phyloP scores from a whole-genome alignment of 23 red algal species.

The Porphyridium purpureum region DNA sequence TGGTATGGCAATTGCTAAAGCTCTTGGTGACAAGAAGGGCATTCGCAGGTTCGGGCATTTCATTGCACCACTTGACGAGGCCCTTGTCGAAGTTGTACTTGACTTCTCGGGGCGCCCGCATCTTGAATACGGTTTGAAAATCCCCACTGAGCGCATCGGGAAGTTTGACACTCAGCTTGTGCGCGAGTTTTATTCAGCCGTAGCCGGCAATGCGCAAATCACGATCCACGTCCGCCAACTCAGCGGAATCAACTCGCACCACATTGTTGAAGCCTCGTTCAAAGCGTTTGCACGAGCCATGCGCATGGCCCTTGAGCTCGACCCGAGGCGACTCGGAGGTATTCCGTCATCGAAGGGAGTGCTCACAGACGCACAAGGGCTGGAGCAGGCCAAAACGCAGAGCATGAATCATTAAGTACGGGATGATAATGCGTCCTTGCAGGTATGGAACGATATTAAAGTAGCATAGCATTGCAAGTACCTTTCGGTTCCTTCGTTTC shows the following conservation, averaged over 20 bases:
- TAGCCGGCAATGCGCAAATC: conserved; percentile 72
- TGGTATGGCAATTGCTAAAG: conserved; percentile 69
- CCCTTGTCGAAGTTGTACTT: conserved; percentile 80
- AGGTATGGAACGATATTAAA: too few relatives aligned
- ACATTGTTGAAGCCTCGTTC: conserved; percentile 97
- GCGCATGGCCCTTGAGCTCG: conserved; percentile 70
- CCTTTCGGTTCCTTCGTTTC: too few relatives aligned
- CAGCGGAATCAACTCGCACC: conserved; percentile 87
- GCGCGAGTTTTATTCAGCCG: conserved; percentile 72
- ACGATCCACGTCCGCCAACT: conserved; percentile 86
- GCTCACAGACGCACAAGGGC: conserved; percentile 34
- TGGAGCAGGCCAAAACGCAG: too few relatives aligned
- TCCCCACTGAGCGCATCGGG: conserved; percentile 79
- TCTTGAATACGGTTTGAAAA: conserved; percentile 35
- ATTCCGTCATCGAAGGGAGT: conserved; percentile 82
- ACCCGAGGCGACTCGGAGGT: conserved; percentile 32
- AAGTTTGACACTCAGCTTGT: conserved; percentile 96
- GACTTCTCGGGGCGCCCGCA: conserved; percentile 79
- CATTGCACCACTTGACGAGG: conserved; percentile 86
- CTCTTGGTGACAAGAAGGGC: conserved; percentile 69
- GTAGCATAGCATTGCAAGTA: too few relatives aligned
- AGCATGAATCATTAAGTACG: too few relatives aligned
- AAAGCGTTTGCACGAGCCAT: conserved; percentile 96
- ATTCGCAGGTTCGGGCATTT: conserved; percentile 92
- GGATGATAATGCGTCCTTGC: too few relatives aligned